Evolutionary conservation across 495 filamentous ascomycete genomes (phyloP).

Genomic region (Diplogelasinospora grovesii): DNA sequence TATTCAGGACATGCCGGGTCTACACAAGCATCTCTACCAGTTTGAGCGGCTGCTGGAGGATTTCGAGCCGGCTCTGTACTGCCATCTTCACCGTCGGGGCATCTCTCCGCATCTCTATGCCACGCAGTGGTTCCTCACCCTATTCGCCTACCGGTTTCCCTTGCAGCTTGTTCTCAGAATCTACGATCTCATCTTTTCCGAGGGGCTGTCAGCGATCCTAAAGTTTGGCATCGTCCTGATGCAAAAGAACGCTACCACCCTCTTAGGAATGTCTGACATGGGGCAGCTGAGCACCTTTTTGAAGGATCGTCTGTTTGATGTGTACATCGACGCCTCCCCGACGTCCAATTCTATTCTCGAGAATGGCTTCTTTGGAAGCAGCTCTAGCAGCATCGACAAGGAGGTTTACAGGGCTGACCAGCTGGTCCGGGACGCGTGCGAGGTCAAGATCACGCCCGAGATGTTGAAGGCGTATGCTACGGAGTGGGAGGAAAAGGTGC

Average conservation of each 20-base stretch:
- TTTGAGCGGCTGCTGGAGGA: slow-evolving; percentile 95
- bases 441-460: slow-evolving; percentile 76
- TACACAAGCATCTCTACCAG: slow-evolving; percentile 89
- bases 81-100: slow-evolving; percentile 81
- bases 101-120: slow-evolving; percentile 92
- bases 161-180: slow-evolving; percentile 93
- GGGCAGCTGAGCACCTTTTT: slow-evolving; percentile 74
- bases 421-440: slow-evolving; percentile 87
- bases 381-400: slow-evolving; percentile 75
- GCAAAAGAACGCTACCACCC: slow-evolving; percentile 75
- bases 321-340: slow-evolving; percentile 89
- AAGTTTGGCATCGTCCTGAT: slow-evolving; percentile 93
- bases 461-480: slow-evolving; percentile 69
- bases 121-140: slow-evolving; percentile 96
- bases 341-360: slow-evolving; percentile 84
- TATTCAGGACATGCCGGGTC: slow-evolving; percentile 89
- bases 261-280: slow-evolving; percentile 92
- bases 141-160: slow-evolving; percentile 98
- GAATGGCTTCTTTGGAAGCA: slow-evolving; percentile 94
- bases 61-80: slow-evolving; percentile 87
- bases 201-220: slow-evolving; percentile 86
- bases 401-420: slow-evolving; percentile 92
- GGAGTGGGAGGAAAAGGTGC: slow-evolving; percentile 89
- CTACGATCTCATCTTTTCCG: slow-evolving; percentile 92
- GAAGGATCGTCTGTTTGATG: slow-evolving; percentile 91